Base-by-base conservation (phyloP, 768 basidiomycete species). In the Lentinula sp. region DNA sequence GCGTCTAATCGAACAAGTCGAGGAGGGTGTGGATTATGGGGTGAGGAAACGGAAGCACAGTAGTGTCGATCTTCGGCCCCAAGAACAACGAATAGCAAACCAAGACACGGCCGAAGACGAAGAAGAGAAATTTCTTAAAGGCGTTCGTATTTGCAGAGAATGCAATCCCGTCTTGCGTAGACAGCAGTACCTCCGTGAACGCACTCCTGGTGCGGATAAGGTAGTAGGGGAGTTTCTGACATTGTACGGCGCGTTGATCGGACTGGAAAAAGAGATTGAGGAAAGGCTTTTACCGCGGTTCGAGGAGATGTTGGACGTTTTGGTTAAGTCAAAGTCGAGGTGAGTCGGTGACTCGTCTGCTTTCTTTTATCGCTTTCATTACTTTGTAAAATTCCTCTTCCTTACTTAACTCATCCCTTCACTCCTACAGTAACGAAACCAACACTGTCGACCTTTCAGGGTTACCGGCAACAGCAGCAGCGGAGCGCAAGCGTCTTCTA, bases 251-350 rank as follows among this genome's bases (percentile, higher is more conserved):
- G 82, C 83, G 1, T 85, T 98, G 62, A 74, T 92, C 40, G 70
- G 68, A 42, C 74, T 97, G 7, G 95, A 99, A 75, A 81, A 83
- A 57, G 95, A 98, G 65, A 95, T 98, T n/a, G 91, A 93, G 69
- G 89, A 88, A 35, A 75, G 84, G 37, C 37, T 39, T 2, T 79
- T 98, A 4, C 93, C 94, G 3, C 85, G 88, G 64, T 95, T 96
- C 70, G 93, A 96, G 66, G 94, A 96, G 68, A 78, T 95, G 28
- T 71, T 97, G 32, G 70, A 89, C 45, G 83, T 80, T 9, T 76
- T 95, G 39, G 1, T 0, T 9, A 39, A 39, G 13, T 39, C 37
- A 0, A 88, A 76, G 90, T 91, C 18, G 40, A 56, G 53, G 53
- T 35, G 35, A 54, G 31, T 37, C 28, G 21, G 61, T 61, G 77